Evolutionary conservation across 768 basidiomycete species (phyloP).

Genomic region (Rhodotorula kratochvilovae): DNA sequence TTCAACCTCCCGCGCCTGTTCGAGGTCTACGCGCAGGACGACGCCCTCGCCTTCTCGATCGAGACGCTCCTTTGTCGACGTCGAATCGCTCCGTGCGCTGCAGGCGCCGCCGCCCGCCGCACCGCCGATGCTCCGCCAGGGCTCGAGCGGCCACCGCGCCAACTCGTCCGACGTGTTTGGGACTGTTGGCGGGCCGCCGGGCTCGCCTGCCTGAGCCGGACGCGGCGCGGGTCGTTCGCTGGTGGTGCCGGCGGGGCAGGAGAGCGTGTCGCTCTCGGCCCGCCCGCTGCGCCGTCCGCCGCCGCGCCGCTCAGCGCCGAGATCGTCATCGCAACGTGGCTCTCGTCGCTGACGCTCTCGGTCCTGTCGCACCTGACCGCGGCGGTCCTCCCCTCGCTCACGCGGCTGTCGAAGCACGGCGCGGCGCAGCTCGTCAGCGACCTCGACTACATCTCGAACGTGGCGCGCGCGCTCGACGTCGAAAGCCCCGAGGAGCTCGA

Average conservation of each 20-base stretch:
- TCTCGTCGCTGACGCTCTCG: constrained; percentile 78
- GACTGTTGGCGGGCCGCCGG: constrained; percentile 44
- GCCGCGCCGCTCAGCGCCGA: constrained; percentile 59
- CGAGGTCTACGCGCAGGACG: constrained; percentile 83
- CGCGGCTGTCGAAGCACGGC: constrained; percentile 59
- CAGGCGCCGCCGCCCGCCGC: neutral
- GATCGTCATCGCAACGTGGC: constrained; percentile 81
- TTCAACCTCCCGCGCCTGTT: constrained; percentile 88
- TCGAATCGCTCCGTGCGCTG: constrained; percentile 48
- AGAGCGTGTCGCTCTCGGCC: neutral
- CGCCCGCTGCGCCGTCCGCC: constrained; percentile 15
- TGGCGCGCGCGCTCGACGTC: constrained; percentile 82
- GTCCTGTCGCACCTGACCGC: constrained; percentile 69
- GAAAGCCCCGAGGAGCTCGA: constrained; percentile 69
- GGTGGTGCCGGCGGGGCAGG: neutral
- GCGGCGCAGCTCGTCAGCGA: constrained; percentile 81
- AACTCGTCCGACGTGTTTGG: constrained; percentile 4
- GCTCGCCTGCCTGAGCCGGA: constrained; percentile 48
- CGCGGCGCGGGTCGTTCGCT: constrained; percentile 39
- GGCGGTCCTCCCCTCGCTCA: constrained; percentile 67
- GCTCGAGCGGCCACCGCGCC: constrained; percentile 2
- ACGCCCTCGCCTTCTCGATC: constrained; percentile 80
- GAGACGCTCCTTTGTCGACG: constrained; percentile 66
- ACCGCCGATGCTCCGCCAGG: constrained; percentile 1
- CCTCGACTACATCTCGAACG: constrained; percentile 82